Base-by-base conservation (phyloP, 1,139 yeast genomes). In the Geotrichum australiense region DNA sequence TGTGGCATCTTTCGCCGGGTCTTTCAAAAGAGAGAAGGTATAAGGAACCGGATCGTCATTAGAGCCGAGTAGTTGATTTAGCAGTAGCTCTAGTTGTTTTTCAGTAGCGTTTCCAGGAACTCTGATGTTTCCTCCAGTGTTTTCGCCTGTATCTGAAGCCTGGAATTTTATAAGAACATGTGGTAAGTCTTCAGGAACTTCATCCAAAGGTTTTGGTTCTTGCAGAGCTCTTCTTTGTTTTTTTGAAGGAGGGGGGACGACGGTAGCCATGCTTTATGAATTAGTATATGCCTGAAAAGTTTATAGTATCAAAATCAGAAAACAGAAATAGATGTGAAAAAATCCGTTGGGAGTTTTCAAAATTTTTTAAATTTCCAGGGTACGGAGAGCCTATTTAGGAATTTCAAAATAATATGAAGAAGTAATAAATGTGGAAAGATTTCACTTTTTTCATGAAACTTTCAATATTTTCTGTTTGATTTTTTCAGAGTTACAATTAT, bases 81-180 rank as follows among this genome's bases (percentile, higher is more conserved):
- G 69, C 44, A 91, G 71, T 59, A 86, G 81, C 64, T 91, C 96
- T 47, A 91, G 72, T 62, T 91, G 97, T 52, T 79, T 76, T 54
- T 85, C 95, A 4, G 82, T 76, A 46, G 87, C 80, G 22, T 76
- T 81, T 16, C 96, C 97, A 4, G 98, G 98, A 5, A 91, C 95
- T 61, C 96, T 73, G 41, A 89, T 68, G 25, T 87, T 79, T 7
- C 93, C 87, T 11, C 96, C 96, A 19, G 82, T 72, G 4, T 77
- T 65, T 52, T 84, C 94, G 37, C 96, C 96, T n/a, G 95, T 79
- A 57, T 89, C 98, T 10, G 94, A 78, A 1, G 97, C 96, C 60
- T 86, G 93, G 61, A 91, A 87, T 59, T 80, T 82, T 43, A 91
- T 77, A 45, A 87, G 73, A 18, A 91, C 96, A 68, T 86, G 78